A percentile compares a stretch with the other conserved stretches of the same genome.
Conservation (phyloP, 73 alveolate species). For the Symbiodinium pilosum region DNA sequence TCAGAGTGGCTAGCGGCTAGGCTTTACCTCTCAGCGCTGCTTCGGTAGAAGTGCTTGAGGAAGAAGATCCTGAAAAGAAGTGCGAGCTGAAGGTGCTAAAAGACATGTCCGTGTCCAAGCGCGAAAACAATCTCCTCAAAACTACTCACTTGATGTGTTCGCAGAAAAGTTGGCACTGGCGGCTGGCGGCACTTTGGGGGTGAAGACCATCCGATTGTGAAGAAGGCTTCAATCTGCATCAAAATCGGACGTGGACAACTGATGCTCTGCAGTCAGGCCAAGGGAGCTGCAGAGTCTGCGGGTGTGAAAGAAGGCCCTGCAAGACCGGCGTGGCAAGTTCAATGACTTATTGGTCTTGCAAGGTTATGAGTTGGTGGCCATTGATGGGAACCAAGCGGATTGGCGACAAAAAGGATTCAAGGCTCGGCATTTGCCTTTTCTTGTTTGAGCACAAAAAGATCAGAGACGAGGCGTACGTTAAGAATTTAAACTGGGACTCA, state of each 20-base stretch:
- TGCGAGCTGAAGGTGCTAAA: slow-evolving; percentile 39
- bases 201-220: slow-evolving; percentile 63
- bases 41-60: neutral
- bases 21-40: too few species aligned
- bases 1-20: too few species aligned
- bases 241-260: too few species aligned
- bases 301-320: slow-evolving; percentile 32
- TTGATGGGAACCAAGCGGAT: slow-evolving; percentile 46
- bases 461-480: slow-evolving; percentile 8
- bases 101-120: neutral
- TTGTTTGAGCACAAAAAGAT: too few species aligned
- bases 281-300: slow-evolving; percentile 18
- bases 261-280: slow-evolving; percentile 7
- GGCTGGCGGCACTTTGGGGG: slow-evolving; percentile 66
- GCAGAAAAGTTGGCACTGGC: slow-evolving; percentile 50
- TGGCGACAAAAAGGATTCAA: neutral
- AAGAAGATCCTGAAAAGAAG: slow-evolving; percentile 73
- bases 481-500: slow-evolving; percentile 12
- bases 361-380: slow-evolving; percentile 71
- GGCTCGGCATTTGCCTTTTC: neutral
- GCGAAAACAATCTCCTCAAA: neutral
- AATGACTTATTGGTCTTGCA: neutral
- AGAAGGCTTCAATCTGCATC: neutral
- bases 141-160: neutral
- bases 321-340: neutral